Evolutionary conservation across 345 rosid genomes (phyloP).

Genomic region (Euphorbia peplus): DNA sequence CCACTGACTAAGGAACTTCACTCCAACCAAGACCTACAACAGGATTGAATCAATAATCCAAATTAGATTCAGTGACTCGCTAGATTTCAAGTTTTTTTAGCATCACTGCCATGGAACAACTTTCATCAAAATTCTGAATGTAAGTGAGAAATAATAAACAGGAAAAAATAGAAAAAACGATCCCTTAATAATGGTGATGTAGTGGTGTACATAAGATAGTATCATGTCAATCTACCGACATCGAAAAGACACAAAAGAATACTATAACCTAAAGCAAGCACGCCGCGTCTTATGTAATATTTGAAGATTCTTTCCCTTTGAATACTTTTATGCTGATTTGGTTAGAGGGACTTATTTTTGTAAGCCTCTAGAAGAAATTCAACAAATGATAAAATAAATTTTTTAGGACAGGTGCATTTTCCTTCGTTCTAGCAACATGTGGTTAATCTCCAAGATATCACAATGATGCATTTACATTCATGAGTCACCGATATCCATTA

Average conservation of each 20-base stretch:
- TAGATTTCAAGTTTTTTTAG: too few relatives aligned
- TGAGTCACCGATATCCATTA: background rate
- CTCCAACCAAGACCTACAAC: constrained; percentile 73
- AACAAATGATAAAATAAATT: background rate
- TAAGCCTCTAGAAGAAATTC: background rate
- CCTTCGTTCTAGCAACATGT: background rate
- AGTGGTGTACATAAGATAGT: background rate
- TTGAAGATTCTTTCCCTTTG: background rate
- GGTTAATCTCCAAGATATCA: background rate
- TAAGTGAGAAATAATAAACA: background rate
- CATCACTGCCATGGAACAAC: background rate
- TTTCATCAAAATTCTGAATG: background rate
- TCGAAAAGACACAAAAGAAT: background rate
- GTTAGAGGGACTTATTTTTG: background rate
- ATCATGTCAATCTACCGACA: background rate
- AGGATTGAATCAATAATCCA: background rate
- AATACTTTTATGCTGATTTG: background rate
- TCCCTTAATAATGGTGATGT: background rate
- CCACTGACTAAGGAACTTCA: constrained; percentile 81
- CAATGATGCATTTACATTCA: background rate
- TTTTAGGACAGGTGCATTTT: background rate
- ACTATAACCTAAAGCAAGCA: background rate
- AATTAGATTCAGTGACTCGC: background rate
- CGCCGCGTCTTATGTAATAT: background rate
- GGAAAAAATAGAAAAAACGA: background rate